Percentiles rank a stretch among this genome's conserved stretches.
These are phyloP conservation scores for Pestalotiopsis sp. DNA, from an alignment of 2,329 filamentous ascomycete species.

Conservation along the genomic window DNA sequence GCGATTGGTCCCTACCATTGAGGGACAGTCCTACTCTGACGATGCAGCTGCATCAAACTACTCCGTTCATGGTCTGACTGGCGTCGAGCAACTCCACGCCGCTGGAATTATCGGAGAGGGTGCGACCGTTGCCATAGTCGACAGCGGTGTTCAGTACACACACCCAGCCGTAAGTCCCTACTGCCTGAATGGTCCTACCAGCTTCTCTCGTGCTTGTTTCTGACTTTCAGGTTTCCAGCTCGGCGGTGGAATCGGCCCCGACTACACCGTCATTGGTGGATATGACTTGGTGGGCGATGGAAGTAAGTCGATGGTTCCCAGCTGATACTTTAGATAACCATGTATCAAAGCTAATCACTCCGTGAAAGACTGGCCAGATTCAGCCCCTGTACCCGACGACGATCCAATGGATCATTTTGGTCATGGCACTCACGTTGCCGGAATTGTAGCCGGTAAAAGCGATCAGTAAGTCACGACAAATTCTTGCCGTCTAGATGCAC, in stretches of 20 bases:
- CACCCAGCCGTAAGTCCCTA: conserved; percentile 22
- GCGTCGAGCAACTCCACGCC: conserved; percentile 24
- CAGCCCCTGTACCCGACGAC: conserved; percentile 20
- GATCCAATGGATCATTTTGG: conserved; percentile 24
- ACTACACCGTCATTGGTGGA: conserved; percentile 26
- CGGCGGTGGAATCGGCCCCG: conserved; percentile 25
- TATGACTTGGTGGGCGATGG: conserved; percentile 25
- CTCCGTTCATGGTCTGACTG: conserved; percentile 25
- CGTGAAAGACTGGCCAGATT: conserved; percentile 22
- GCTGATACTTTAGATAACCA: background rate
- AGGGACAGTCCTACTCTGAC: conserved; percentile 22
- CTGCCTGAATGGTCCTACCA: background rate
- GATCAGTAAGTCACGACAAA: conserved; percentile 17
- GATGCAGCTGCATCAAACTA: conserved; percentile 24
- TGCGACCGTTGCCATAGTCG: conserved; percentile 25
- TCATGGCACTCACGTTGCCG: conserved; percentile 26
- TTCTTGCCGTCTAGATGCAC: background rate
- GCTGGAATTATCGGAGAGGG: conserved; percentile 26
- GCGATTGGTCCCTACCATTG: conserved; percentile 15
- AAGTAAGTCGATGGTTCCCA: conserved; percentile 10
- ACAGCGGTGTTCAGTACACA: conserved; percentile 26
- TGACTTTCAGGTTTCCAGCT: conserved; percentile 14
- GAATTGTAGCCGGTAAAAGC: conserved; percentile 25
- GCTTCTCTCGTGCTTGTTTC: background rate
- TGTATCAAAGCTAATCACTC: background rate